phyloP scores from a whole-genome alignment of 257 asterid species.

The Solanum pinnatisectum region DNA sequence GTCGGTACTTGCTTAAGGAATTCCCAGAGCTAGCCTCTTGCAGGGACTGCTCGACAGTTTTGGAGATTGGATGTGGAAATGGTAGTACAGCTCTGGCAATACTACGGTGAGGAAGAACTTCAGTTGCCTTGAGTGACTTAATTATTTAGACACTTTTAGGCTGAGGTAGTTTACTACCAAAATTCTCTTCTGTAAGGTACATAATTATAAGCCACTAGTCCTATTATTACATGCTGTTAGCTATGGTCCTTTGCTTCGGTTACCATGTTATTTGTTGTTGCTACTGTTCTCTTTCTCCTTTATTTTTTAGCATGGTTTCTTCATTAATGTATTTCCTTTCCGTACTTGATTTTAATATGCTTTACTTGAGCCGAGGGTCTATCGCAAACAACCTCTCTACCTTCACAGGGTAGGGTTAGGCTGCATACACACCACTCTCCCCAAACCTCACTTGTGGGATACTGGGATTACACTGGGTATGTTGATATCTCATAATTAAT shows the following conservation, averaged over 20 bases:
- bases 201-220: not conserved
- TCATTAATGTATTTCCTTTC: not conserved
- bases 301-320: not conserved
- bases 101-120: slow-evolving; percentile 22
- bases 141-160: not conserved
- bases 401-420: not conserved
- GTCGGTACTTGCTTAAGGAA: slow-evolving; percentile 76
- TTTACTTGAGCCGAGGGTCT: not conserved
- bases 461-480: too few relatives aligned
- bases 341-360: not conserved
- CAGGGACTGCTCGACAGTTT: slow-evolving; percentile 39
- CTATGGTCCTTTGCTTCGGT: not conserved
- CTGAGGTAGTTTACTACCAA: not conserved
- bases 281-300: not conserved
- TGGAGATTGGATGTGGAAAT: slow-evolving; percentile 98
- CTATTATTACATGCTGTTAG: not conserved
- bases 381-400: not conserved
- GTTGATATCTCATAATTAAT: too few relatives aligned
- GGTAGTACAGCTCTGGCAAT: slow-evolving; percentile 83
- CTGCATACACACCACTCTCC: too few relatives aligned
- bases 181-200: not conserved
- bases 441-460: too few relatives aligned
- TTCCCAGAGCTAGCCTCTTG: slow-evolving; percentile 79
- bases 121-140: not conserved
- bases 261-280: not conserved